A percentile compares a stretch with the other conserved stretches of the same genome.
These are phyloP conservation scores for Pseudocercospora cruenta DNA, from an alignment of 2,329 filamentous ascomycete genomes.

Conservation along the genomic window DNA sequence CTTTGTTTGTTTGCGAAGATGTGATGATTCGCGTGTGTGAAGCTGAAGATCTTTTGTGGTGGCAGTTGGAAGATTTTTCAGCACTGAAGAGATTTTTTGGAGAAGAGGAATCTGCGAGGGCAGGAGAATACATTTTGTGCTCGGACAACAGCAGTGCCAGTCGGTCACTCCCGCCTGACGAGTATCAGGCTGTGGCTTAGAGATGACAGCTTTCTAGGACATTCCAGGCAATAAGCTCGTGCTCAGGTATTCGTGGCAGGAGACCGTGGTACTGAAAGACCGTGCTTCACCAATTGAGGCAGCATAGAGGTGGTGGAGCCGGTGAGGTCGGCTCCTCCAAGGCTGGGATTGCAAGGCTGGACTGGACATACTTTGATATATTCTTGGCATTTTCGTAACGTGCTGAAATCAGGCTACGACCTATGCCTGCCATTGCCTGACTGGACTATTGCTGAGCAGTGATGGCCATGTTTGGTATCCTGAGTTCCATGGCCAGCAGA, in stretches of 20 bases:
- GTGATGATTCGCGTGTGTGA: not conserved
- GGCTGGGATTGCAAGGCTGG: no score
- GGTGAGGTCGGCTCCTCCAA: no score
- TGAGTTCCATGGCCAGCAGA: no score
- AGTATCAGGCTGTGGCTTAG: not conserved
- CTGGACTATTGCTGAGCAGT: no score
- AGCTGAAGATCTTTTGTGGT: not conserved
- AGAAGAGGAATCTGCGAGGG: not conserved
- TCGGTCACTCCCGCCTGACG: not conserved
- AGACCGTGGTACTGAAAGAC: no score
- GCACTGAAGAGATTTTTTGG: not conserved
- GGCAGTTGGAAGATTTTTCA: not conserved
- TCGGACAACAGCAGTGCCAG: not conserved
- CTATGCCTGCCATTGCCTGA: no score
- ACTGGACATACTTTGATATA: not conserved
- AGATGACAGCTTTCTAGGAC: not conserved
- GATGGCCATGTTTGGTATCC: no score
- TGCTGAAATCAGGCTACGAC: no score
- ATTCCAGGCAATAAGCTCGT: not conserved
- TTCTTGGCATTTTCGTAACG: not conserved
- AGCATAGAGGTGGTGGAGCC: no score
- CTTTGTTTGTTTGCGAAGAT: not conserved
- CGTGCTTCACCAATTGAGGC: no score
- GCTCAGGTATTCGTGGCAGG: not conserved
- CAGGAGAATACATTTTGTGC: not conserved